These are phyloP conservation scores for Dryadomyces quercus-mongolicae DNA, from an alignment of 2,329 filamentous ascomycete genomes.

Conservation along the genomic window DNA sequence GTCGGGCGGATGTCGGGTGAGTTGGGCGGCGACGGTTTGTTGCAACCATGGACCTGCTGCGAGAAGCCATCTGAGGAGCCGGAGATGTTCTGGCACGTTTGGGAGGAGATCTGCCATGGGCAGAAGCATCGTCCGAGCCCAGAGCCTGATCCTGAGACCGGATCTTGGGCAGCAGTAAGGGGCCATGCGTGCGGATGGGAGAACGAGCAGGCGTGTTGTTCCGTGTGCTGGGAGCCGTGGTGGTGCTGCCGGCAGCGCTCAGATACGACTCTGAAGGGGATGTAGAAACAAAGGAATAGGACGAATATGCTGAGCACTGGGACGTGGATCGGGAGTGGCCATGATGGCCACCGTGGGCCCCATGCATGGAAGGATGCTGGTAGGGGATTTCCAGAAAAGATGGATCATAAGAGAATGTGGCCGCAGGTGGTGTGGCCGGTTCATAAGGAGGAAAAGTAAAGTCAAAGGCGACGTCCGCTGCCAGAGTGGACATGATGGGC, in stretches of 20 bases:
- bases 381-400: constrained; percentile 44
- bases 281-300: constrained; percentile 55
- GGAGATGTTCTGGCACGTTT: constrained; percentile 42
- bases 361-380: constrained; percentile 15
- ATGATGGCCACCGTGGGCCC: constrained; percentile 8
- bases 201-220: constrained; percentile 58
- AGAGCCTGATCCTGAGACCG: constrained; percentile 72
- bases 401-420: constrained; percentile 40
- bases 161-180: constrained; percentile 74
- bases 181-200: constrained; percentile 67
- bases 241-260: constrained; percentile 23
- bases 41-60: constrained; percentile 3
- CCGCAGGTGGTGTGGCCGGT: constrained; percentile 32
- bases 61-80: neutral
- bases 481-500: constrained; percentile 33
- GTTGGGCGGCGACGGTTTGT: constrained; percentile 2
- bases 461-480: constrained; percentile 50
- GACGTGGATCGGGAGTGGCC: constrained; percentile 52
- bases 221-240: constrained; percentile 33
- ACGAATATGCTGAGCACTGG: constrained; percentile 40
- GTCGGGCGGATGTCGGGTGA: constrained; percentile 28
- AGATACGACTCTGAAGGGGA: constrained; percentile 40
- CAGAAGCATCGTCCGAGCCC: constrained; percentile 33
- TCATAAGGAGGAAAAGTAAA: constrained; percentile 45
- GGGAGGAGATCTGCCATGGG: constrained; percentile 28